Percentiles rank a stretch among this genome's conserved stretches.
phyloP scores from a whole-genome alignment of 1,284 basidiomycete genomes.

The Pyrrhoderma noxium region DNA sequence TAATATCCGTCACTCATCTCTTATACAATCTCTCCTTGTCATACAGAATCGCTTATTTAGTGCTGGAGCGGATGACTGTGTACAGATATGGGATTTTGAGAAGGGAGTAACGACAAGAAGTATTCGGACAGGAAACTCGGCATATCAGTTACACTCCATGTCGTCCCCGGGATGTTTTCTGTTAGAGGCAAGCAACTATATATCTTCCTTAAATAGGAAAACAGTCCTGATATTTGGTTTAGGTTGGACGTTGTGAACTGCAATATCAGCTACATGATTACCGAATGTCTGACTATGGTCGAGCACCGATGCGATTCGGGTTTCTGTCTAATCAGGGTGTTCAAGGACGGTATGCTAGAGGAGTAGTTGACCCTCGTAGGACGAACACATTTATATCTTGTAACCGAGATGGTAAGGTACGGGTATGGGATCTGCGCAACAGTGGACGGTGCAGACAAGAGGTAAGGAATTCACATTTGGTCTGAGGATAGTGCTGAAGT shows the following conservation, averaged over 20 bases:
- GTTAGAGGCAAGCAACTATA: conserved; percentile 33
- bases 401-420: conserved; percentile 35
- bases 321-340: conserved; percentile 28
- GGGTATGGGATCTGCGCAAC: conserved; percentile 44
- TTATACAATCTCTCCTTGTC: conserved; percentile 37
- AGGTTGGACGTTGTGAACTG: conserved; percentile 44
- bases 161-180: conserved; percentile 34
- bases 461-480: conserved; percentile 24
- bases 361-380: conserved; percentile 25
- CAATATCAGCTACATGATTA: conserved; percentile 47
- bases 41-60: conserved; percentile 39
- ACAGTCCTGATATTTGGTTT: too few relatives aligned
- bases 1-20: conserved; percentile 37
- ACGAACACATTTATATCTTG: conserved; percentile 36
- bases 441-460: conserved; percentile 23
- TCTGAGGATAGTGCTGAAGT: background rate
- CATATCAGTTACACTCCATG: conserved; percentile 37
- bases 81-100: conserved; percentile 37
- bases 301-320: conserved; percentile 38
- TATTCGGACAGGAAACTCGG: conserved; percentile 36
- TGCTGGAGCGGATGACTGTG: conserved; percentile 40
- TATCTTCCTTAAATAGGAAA: background rate
- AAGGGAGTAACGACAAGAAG: conserved; percentile 35
- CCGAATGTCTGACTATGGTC: conserved; percentile 30
- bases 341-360: conserved; percentile 40